Conservation (phyloP, 352 stramenopile genomes). For the Thalassiosira exigua region DNA sequence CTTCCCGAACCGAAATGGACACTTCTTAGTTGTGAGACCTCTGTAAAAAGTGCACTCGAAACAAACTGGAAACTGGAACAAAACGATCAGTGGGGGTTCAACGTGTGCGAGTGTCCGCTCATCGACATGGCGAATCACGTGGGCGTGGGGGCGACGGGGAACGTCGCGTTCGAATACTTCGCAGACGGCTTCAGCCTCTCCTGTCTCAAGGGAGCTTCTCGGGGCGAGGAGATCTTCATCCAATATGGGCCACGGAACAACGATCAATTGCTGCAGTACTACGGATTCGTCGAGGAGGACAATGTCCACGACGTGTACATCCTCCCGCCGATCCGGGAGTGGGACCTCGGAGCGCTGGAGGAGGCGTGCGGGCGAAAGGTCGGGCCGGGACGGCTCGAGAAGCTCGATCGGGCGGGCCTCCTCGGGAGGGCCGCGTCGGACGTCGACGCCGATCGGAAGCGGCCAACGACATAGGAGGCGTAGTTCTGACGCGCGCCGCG, state of each 20-base stretch:
- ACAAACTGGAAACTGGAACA: no score
- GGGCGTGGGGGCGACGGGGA: slow-evolving; percentile 52
- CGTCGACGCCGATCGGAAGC: slow-evolving; percentile 16
- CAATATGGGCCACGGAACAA: slow-evolving; percentile 82
- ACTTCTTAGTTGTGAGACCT: slow-evolving; percentile 83
- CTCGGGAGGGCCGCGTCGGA: slow-evolving; percentile 57
- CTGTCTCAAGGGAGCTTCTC: slow-evolving; percentile 28
- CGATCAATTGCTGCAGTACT: slow-evolving; percentile 84
- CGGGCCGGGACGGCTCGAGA: slow-evolving; percentile 70
- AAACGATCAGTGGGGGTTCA: no score
- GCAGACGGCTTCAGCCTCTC: slow-evolving; percentile 80
- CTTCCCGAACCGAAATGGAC: no score
- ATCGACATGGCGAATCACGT: slow-evolving; percentile 85
- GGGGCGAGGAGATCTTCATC: slow-evolving; percentile 66
- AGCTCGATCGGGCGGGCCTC: slow-evolving; percentile 76
- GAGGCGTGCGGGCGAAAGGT: slow-evolving; percentile 69
- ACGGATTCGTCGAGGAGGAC: slow-evolving; percentile 77
- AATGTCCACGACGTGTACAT: slow-evolving; percentile 84
- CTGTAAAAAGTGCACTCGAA: slow-evolving; percentile 76
- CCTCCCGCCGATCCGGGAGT: slow-evolving; percentile 78
- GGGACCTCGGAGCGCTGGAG: slow-evolving; percentile 78
- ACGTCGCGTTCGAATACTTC: slow-evolving; percentile 85
- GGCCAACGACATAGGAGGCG: slow-evolving; percentile 70
- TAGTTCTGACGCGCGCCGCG: slow-evolving; percentile 72
- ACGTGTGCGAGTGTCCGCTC: slow-evolving; percentile 82